phyloP scores from a whole-genome alignment of 2,329 filamentous ascomycete genomes.

The Sporothrix sp. region DNA sequence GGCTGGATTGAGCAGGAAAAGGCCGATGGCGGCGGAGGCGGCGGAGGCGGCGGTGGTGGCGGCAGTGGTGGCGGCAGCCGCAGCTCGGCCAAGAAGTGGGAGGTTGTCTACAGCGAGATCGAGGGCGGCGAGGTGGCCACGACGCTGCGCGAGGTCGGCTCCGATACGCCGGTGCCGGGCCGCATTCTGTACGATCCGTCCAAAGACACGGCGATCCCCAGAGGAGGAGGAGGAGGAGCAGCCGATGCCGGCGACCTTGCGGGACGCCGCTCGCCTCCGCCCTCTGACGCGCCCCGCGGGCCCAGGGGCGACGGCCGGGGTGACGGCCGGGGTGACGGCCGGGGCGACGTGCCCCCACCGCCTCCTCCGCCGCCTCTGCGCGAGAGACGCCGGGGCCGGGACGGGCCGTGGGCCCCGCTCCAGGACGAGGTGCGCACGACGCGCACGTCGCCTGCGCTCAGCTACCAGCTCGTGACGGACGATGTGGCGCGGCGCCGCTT shows the following conservation, averaged over 20 bases:
- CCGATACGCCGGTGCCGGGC: constrained; percentile 9
- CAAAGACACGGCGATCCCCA: too few relatives aligned
- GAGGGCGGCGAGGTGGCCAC: constrained; percentile 44
- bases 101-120: constrained; percentile 58
- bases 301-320: constrained; percentile 6
- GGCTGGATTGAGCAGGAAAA: constrained; percentile 68
- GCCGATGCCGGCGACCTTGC: not conserved
- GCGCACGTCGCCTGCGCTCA: constrained; percentile 31
- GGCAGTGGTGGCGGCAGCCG: constrained; percentile 26
- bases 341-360: not conserved
- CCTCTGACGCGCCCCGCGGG: constrained; percentile 24
- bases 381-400: not conserved
- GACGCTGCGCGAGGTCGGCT: constrained; percentile 40
- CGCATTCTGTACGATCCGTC: constrained; percentile 3
- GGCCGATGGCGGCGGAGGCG: constrained; percentile 27
- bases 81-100: constrained; percentile 47
- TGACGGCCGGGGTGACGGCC: not conserved
- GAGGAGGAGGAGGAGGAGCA: not conserved
- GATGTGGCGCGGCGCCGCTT: constrained; percentile 56
- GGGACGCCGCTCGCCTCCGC: constrained; percentile 1
- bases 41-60: constrained; percentile 24
- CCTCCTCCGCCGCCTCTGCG: not conserved
- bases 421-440: constrained; percentile 25
- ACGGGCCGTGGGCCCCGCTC: not conserved
- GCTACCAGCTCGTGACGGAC: constrained; percentile 49